phyloP scores from a whole-genome alignment of 2,329 filamentous ascomycete genomes.

The Beauveria scarabaeidicola region DNA sequence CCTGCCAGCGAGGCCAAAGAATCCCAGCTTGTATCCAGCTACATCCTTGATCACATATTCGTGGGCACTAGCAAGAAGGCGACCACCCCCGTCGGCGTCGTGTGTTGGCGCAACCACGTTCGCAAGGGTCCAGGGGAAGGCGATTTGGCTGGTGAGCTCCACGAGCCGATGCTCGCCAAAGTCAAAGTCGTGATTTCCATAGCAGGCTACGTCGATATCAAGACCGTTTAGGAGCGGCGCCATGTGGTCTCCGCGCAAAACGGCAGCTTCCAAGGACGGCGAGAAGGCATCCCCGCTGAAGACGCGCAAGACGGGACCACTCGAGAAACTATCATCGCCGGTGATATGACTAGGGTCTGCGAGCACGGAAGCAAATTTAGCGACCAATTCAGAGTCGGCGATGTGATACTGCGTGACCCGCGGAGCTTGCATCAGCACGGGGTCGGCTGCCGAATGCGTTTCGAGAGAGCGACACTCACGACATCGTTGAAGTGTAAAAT shows the following conservation, averaged over 20 bases:
- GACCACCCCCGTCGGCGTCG: not conserved
- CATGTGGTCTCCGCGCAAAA: constrained; percentile 14
- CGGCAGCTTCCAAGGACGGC: constrained; percentile 13
- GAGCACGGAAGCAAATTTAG: constrained; percentile 11
- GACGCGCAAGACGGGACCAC: not conserved
- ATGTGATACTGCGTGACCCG: constrained; percentile 11
- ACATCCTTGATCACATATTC: constrained; percentile 2
- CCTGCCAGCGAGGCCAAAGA: constrained; percentile 14
- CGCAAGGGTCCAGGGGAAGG: constrained; percentile 13
- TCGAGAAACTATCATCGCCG: not conserved
- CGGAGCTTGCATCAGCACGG: not conserved
- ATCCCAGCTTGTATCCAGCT: constrained; percentile 10
- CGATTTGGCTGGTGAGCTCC: not conserved
- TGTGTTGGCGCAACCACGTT: constrained; percentile 7
- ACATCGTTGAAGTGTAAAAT: constrained; percentile 14
- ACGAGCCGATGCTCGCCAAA: constrained; percentile 10
- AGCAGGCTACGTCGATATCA: constrained; percentile 11
- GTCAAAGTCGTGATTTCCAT: constrained; percentile 15
- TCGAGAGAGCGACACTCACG: not conserved
- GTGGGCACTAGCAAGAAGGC: constrained; percentile 10
- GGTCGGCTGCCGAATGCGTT: not conserved
- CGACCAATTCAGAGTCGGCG: constrained; percentile 5
- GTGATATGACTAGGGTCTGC: not conserved
- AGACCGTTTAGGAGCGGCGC: constrained; percentile 6
- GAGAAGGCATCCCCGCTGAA: constrained; percentile 15